Evolutionary conservation across 257 asterid genomes (phyloP).

Genomic region (Striga asiatica): DNA sequence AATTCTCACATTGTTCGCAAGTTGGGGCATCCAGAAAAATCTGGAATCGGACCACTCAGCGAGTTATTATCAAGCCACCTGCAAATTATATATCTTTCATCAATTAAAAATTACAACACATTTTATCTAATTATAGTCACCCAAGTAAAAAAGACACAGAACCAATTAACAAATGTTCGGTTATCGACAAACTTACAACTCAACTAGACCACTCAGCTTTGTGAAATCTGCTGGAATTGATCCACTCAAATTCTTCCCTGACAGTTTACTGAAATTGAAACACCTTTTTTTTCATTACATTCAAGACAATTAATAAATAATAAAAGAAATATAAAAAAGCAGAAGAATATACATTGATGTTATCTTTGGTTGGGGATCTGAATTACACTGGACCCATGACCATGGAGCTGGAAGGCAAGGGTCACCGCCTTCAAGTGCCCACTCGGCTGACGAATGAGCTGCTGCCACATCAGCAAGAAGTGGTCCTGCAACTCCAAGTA

Average conservation of each 20-base stretch:
- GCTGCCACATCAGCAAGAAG: constrained; percentile 40
- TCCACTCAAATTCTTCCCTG: constrained; percentile 61
- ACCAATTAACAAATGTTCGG: too few relatives aligned
- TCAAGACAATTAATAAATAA: not conserved
- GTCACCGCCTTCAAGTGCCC: constrained; percentile 96
- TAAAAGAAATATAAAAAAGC: not conserved
- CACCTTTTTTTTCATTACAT: not conserved
- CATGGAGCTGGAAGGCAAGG: constrained; percentile 93
- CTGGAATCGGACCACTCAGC: constrained; percentile 79
- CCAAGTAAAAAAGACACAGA: too few relatives aligned
- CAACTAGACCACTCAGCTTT: constrained; percentile 49
- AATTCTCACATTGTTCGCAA: constrained; percentile 52
- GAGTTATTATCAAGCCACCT: constrained; percentile 92
- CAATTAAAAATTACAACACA: not conserved
- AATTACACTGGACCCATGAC: constrained; percentile 86
- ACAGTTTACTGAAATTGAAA: constrained; percentile 44
- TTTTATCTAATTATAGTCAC: not conserved
- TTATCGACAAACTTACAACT: constrained; percentile 58
- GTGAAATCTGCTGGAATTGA: constrained; percentile 49
- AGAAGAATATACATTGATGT: constrained; percentile 41
- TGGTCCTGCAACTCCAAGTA: constrained; percentile 49
- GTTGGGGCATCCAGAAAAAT: constrained; percentile 80
- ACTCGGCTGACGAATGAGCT: constrained; percentile 38
- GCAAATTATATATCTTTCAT: constrained; percentile 22
- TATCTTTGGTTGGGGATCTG: constrained; percentile 69